Evolutionary conservation across 495 filamentous ascomycete species (phyloP).

Genomic region (Neurospora sp.): DNA sequence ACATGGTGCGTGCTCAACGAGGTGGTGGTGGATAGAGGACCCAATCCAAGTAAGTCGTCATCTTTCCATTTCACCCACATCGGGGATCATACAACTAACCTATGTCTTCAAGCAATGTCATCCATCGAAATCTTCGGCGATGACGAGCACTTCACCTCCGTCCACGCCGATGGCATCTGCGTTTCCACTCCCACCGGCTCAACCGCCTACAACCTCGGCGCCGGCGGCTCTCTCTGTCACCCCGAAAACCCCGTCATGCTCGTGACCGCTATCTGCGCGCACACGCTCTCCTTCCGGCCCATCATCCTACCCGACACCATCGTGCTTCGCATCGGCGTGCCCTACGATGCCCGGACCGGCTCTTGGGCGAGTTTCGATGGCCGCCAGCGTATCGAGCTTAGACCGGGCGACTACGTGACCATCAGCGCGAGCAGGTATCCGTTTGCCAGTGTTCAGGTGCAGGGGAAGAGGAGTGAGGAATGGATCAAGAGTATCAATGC

Average conservation of each 20-base stretch:
- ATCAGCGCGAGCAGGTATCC: constrained; percentile 88
- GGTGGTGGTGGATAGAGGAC: constrained; percentile 80
- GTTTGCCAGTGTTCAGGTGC: constrained; percentile 78
- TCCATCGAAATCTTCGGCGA: constrained; percentile 87
- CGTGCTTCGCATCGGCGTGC: constrained; percentile 81
- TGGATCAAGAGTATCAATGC: constrained; percentile 89
- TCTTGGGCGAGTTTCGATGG: constrained; percentile 98
- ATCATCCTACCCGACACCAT: constrained; percentile 95
- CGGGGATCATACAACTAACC: constrained; percentile 2
- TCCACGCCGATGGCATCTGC: constrained; percentile 81
- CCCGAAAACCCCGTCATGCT: constrained; percentile 97
- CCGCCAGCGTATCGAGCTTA: constrained; percentile 75
- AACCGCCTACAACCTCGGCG: constrained; percentile 95
- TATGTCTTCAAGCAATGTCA: constrained; percentile 55
- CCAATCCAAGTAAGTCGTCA: constrained; percentile 62
- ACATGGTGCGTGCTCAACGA: constrained; percentile 90
- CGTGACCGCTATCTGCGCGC: constrained; percentile 88
- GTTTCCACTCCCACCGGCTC: constrained; percentile 88
- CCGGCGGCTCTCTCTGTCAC: constrained; percentile 89
- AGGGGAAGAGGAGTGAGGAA: constrained; percentile 66
- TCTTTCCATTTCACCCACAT: constrained; percentile 4
- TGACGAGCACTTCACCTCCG: constrained; percentile 84
- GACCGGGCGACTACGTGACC: constrained; percentile 89
- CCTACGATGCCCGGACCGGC: constrained; percentile 78
- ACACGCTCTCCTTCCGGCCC: constrained; percentile 90